Evolutionary conservation across 75 land plant species (phyloP), one percentile per base, ranked within the genome.

Genomic region (Adiantum capillusveneris): DNA sequence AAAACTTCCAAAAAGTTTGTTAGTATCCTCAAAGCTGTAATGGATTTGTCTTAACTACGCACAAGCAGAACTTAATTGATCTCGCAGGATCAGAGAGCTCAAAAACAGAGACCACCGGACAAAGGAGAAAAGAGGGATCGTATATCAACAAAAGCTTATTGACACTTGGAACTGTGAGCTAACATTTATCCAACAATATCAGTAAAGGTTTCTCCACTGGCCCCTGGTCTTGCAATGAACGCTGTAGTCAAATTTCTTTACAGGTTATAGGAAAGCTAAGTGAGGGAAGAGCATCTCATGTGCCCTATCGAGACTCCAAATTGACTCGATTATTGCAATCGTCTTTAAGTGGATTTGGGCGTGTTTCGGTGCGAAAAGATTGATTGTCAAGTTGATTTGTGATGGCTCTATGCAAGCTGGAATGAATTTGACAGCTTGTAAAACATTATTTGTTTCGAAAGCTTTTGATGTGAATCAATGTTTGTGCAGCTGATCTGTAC

Each of bases 11-110:
- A 5, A 34, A 34, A 5, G 37, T 34, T 34, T 34, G 37, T 5
- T 34, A 5, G 37, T 34, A 34, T n/a, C 37, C 9, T 34, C 7
- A 34, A 34, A 9, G 37, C 3, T 34, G 3, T 9, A 34, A 34
- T 9, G 3, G 9, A 3, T 34, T 34, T 9, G 9, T 9, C 3
- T 34, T 34, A 34, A 34, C 9, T 9, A 34, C 37, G 37, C 37
- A 34, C 37, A 34, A 34, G 60, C 68, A 93, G 98, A 88, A 93
- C 60, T 70, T 93, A 56, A 93, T 95, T 53, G 99, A 95, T 79
- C 71, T 95, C 53, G 99, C 99, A 59, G 99, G 99, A 29, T 95
- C 96, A 57, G 99, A 95, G 70, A 95, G 99, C 68, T 95, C 99
- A 52, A 95, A 95, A 62, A 84, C 97, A 22, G 99, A 95, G 55